Percentiles rank a stretch among this genome's conserved stretches.
Evolutionary conservation across 2,329 filamentous ascomycete genomes (phyloP).

Genomic region (Trichoderma koningiopsis): DNA sequence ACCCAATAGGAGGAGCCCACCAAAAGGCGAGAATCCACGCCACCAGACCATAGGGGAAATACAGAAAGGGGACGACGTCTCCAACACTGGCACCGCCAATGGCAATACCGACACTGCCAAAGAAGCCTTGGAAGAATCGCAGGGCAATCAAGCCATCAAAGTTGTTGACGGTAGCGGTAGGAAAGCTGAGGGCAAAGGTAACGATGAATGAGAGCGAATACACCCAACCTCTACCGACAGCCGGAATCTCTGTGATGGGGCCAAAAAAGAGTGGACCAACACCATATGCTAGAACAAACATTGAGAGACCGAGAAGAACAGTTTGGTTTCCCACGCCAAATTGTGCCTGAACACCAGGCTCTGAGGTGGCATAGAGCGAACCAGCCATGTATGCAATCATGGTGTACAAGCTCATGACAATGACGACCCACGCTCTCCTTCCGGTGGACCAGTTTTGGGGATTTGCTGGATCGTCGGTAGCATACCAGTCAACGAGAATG

Average conservation of each 20-base stretch:
- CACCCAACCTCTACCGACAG: neutral
- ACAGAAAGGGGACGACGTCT: constrained; percentile 55
- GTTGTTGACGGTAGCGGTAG: neutral
- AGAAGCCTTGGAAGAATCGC: constrained; percentile 65
- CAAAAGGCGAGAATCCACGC: constrained; percentile 56
- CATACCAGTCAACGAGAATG: neutral
- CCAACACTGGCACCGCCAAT: constrained; percentile 54
- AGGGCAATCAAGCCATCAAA: constrained; percentile 58
- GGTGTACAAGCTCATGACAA: neutral
- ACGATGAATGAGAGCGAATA: neutral
- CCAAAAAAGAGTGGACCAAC: neutral
- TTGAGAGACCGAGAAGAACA: neutral
- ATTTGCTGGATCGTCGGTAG: neutral
- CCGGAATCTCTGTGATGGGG: neutral
- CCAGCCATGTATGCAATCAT: neutral
- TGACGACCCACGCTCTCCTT: constrained; percentile 2
- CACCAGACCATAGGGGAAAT: constrained; percentile 59
- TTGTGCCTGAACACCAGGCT: neutral
- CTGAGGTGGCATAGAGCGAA: neutral
- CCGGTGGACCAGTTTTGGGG: neutral
- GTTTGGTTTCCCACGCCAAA: neutral
- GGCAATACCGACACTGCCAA: constrained; percentile 64
- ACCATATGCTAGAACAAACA: neutral
- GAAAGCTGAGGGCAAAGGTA: neutral
- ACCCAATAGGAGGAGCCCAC: neutral